Evolutionary conservation across 148 eudicot genomes (phyloP), one percentile per base, ranked within the genome.

Genomic region (Rheum nobile): DNA sequence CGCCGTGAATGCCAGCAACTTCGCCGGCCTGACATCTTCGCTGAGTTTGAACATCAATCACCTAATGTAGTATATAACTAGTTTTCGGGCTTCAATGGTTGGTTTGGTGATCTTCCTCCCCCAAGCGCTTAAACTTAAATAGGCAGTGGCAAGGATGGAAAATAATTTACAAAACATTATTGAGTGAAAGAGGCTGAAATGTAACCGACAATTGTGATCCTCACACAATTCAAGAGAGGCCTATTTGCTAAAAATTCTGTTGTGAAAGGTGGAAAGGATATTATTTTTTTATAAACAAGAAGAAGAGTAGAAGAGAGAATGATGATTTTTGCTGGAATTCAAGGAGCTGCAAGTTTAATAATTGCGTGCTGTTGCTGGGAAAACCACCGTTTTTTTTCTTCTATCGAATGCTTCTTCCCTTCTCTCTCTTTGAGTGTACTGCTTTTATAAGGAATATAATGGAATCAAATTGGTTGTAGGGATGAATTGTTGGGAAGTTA

Each of bases 221-320:
- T 57, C 67, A 57, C 67, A 10, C 67, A 54, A 54, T 13, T 57
- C 34, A 54, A 57, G 67, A 57, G 67, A 57, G 34, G 67, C 34
- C 34, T 12, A 26, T 57, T 57, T 57, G 57, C 31, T 0, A 26
- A 10, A 2, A 26, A 28, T 9, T 9, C 6, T 57, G 16, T 11
- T 57, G 31, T 26, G 67, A 6, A 12, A 26, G 26, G 0, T 11
- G 16, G 3, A 57, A 11, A 50, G 16, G 46, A 43, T 43, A 50
- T 50, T 50, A 50, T 50, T 50, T 6, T n/a, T 50, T 50, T 0
- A n/a, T n/a, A n/a, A 50, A n/a, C 26, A 26, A 50, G 26, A 57
- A 57, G 17, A 57, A 57, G 22, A 54, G 21, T 54, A 21, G 28
- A 21, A 21, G 3, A 21, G 61, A 22, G 29, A 54, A 54, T 6